Conservation (phyloP, 1,284 basidiomycete genomes). For the Puccinia polysora region DNA sequence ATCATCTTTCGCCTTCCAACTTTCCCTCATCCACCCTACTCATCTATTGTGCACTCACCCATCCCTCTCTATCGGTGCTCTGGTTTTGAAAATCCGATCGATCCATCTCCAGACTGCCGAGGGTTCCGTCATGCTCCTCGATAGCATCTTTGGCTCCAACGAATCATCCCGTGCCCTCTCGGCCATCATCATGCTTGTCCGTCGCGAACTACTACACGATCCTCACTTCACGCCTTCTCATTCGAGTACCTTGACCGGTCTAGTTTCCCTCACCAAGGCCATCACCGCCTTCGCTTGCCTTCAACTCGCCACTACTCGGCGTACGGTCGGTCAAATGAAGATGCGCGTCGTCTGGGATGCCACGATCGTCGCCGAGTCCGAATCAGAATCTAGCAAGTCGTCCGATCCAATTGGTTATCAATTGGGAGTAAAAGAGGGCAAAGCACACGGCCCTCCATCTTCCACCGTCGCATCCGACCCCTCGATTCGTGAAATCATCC, state of each 20-base stretch:
- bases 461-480: background rate
- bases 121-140: slow-evolving; percentile 57
- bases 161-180: slow-evolving; percentile 57
- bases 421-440: background rate
- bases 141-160: slow-evolving; percentile 58
- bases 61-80: too few relatives aligned
- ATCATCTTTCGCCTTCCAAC: too few relatives aligned
- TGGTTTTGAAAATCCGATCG: too few relatives aligned
- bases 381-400: background rate
- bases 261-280: slow-evolving; percentile 57
- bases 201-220: slow-evolving; percentile 55
- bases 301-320: slow-evolving; percentile 56
- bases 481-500: background rate
- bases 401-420: background rate
- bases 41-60: too few relatives aligned
- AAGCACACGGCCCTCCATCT: background rate
- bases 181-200: slow-evolving; percentile 56
- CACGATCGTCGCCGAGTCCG: background rate
- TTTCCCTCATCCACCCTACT: too few relatives aligned
- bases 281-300: slow-evolving; percentile 58
- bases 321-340: slow-evolving; percentile 52
- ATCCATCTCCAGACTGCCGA: slow-evolving; percentile 53
- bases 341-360: slow-evolving; percentile 52
- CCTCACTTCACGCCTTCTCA: slow-evolving; percentile 51
- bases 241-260: slow-evolving; percentile 51